These are phyloP conservation scores for Phytophthora uliginosa DNA, from an alignment of 352 stramenopile species.

Conservation along the genomic window DNA sequence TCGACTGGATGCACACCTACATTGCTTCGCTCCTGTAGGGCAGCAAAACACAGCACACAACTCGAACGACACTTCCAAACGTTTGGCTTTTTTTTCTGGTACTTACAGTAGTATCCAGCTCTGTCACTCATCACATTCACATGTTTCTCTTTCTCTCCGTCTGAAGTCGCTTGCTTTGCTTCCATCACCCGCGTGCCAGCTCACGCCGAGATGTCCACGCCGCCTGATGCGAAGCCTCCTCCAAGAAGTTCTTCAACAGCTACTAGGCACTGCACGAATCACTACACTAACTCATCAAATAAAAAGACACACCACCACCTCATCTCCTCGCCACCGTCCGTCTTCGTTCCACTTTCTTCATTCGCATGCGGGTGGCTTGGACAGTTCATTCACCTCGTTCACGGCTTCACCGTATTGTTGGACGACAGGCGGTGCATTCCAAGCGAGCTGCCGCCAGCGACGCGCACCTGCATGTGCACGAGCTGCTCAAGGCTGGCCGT, in stretches of 20 bases:
- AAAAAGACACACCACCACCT: slow-evolving; percentile 37
- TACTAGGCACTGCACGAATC: slow-evolving; percentile 50
- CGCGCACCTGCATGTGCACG: slow-evolving; percentile 86
- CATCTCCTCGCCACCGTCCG: slow-evolving; percentile 15
- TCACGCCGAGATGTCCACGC: slow-evolving; percentile 23
- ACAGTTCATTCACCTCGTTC: slow-evolving; percentile 21
- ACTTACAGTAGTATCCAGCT: slow-evolving; percentile 42
- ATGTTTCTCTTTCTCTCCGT: slow-evolving; percentile 40
- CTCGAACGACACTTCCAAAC: slow-evolving; percentile 31
- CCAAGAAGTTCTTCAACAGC: slow-evolving; percentile 54
- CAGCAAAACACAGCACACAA: slow-evolving; percentile 5
- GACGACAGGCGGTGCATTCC: slow-evolving; percentile 68
- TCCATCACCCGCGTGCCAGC: slow-evolving; percentile 16
- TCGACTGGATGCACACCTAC: slow-evolving; percentile 41
- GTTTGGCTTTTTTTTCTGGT: slow-evolving; percentile 36
- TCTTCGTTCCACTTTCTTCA: slow-evolving; percentile 33
- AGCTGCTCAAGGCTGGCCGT: slow-evolving; percentile 85
- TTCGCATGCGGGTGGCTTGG: slow-evolving; percentile 22
- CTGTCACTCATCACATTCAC: slow-evolving; percentile 46
- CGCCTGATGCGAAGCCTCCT: slow-evolving; percentile 24
- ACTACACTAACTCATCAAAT: slow-evolving; percentile 41
- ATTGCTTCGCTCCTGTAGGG: slow-evolving; percentile 32
- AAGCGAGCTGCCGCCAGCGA: slow-evolving; percentile 67
- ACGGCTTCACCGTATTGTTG: slow-evolving; percentile 39
- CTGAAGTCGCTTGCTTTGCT: slow-evolving; percentile 24